Percentiles rank a stretch among this genome's conserved stretches.
Evolutionary conservation across 495 filamentous ascomycete genomes (phyloP).

Genomic region (Talaromyces proteolyticus): DNA sequence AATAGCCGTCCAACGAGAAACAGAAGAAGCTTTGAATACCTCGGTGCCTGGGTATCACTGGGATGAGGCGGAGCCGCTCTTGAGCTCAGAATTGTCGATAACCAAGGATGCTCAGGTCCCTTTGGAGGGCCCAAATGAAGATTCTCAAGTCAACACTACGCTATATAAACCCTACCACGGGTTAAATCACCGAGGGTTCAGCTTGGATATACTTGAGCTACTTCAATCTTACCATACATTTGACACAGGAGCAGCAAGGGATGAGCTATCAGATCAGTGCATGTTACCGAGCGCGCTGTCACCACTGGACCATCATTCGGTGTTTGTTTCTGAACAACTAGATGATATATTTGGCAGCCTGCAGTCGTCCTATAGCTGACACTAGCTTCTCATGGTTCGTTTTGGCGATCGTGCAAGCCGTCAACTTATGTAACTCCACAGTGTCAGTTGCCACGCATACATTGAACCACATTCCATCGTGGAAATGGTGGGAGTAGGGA

Average conservation of each 20-base stretch:
- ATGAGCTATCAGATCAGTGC: slow-evolving; percentile 4
- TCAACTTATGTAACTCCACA: not conserved
- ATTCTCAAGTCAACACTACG: slow-evolving; percentile 1
- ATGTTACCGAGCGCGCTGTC: slow-evolving; percentile 1
- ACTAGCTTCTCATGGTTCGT: slow-evolving; percentile 4
- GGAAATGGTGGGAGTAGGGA: not conserved
- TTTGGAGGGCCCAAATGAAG: slow-evolving; percentile 1
- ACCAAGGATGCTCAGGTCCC: not conserved
- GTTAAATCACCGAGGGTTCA: slow-evolving; percentile 2
- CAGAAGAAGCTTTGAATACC: slow-evolving; percentile 8
- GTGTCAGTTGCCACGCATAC: not conserved
- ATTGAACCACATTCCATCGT: not conserved
- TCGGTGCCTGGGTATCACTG: slow-evolving; percentile 1
- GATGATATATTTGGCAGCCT: slow-evolving; percentile 6
- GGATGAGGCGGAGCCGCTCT: slow-evolving; percentile 5
- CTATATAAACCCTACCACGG: slow-evolving; percentile 1
- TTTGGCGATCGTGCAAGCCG: not conserved
- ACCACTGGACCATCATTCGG: slow-evolving; percentile 4
- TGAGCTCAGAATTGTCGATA: not conserved
- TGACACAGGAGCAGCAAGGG: slow-evolving; percentile 2
- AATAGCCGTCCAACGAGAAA: slow-evolving; percentile 14
- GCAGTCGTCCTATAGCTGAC: slow-evolving; percentile 3
- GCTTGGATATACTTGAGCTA: slow-evolving; percentile 3
- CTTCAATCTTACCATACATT: slow-evolving; percentile 5
- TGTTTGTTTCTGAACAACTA: not conserved